Conservation (phyloP, 495 filamentous ascomycete species). For the Cudoniella acicularis region DNA sequence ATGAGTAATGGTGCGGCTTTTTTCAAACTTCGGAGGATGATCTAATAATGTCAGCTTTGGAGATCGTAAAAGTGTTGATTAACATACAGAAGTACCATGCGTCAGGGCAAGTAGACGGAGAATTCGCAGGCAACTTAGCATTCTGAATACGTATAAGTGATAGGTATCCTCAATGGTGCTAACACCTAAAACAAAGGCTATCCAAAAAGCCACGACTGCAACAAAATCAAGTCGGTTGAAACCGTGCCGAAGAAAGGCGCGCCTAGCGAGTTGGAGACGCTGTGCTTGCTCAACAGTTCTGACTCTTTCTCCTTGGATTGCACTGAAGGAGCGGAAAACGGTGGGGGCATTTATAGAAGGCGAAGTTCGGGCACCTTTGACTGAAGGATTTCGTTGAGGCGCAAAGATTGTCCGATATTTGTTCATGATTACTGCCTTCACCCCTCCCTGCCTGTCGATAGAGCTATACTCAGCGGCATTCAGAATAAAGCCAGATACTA, state of each 20-base stretch:
- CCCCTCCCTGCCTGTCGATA: conserved; percentile 63
- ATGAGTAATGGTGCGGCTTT: conserved; percentile 92
- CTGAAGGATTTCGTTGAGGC: conserved; percentile 35
- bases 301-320: conserved; percentile 53
- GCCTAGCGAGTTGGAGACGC: conserved; percentile 77
- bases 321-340: conserved; percentile 78
- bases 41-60: conserved; percentile 36
- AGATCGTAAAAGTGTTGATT: background rate
- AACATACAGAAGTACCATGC: conserved; percentile 68
- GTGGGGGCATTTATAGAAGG: conserved; percentile 51
- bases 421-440: conserved; percentile 67
- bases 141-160: conserved; percentile 87
- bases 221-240: conserved; percentile 97
- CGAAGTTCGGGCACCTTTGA: conserved; percentile 22
- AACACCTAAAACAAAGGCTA: conserved; percentile 70
- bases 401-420: conserved; percentile 76
- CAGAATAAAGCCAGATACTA: conserved; percentile 88
- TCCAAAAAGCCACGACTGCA: conserved; percentile 95
- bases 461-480: conserved; percentile 86
- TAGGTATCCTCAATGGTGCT: conserved; percentile 59
- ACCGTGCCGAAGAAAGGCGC: conserved; percentile 89
- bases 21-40: conserved; percentile 92
- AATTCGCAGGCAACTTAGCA: conserved; percentile 93
- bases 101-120: conserved; percentile 84
- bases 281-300: conserved; percentile 65